These are phyloP conservation scores for Peronospora belbahrii DNA, from an alignment of 352 stramenopile genomes.

Conservation along the genomic window DNA sequence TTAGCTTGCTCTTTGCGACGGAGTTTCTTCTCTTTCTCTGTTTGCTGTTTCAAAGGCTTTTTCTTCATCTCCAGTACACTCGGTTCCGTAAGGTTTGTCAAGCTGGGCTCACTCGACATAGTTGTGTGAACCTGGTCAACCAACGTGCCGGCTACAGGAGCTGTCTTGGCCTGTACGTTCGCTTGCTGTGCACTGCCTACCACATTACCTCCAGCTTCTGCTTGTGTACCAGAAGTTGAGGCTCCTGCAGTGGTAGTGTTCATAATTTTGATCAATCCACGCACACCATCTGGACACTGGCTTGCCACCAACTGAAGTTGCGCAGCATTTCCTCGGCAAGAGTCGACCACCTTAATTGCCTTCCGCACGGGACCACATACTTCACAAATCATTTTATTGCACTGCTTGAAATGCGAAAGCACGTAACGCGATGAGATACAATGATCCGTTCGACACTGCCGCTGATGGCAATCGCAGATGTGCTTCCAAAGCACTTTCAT, in stretches of 20 bases:
- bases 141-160: constrained; percentile 1
- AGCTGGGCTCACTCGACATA: neutral
- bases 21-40: constrained; percentile 84
- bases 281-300: constrained; percentile 68
- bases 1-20: constrained; percentile 77
- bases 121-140: neutral
- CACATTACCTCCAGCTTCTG: constrained; percentile 3
- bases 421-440: constrained; percentile 86
- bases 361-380: constrained; percentile 83
- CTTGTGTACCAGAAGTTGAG: constrained; percentile 26
- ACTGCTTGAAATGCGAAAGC: constrained; percentile 87
- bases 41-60: constrained; percentile 68
- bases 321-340: constrained; percentile 59
- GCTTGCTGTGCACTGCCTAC: constrained; percentile 1
- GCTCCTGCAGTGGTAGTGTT: constrained; percentile 49
- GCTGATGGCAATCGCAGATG: constrained; percentile 85
- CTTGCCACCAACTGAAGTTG: constrained; percentile 65
- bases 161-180: constrained; percentile 16
- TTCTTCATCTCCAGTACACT: constrained; percentile 47
- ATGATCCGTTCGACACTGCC: constrained; percentile 80
- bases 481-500: constrained; percentile 90
- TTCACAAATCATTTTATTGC: constrained; percentile 88
- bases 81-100: constrained; percentile 10
- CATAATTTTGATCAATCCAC: constrained; percentile 85
- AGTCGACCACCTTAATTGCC: constrained; percentile 84